Conservation (phyloP, 2,329 filamentous ascomycete genomes). For the Moelleriella libera region DNA sequence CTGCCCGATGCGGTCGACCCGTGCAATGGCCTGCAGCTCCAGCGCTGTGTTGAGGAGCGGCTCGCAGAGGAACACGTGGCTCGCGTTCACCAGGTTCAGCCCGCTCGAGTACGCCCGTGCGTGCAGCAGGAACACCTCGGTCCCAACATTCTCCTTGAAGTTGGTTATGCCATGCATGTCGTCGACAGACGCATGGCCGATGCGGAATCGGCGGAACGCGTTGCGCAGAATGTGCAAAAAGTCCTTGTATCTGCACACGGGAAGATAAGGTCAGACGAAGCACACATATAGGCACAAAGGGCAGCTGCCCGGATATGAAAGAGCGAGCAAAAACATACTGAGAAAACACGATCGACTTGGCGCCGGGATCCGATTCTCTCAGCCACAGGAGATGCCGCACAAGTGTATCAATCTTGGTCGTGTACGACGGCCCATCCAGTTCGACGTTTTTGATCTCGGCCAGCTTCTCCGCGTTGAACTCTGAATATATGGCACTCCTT, state of each 20-base stretch:
- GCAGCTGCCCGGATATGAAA: neutral
- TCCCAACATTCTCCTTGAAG: slow-evolving; percentile 60
- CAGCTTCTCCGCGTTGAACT: slow-evolving; percentile 57
- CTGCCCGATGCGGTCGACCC: slow-evolving; percentile 91
- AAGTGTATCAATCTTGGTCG: slow-evolving; percentile 80
- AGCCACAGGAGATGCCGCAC: slow-evolving; percentile 77
- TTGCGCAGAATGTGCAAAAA: slow-evolving; percentile 62
- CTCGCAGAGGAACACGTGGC: slow-evolving; percentile 88
- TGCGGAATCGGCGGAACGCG: slow-evolving; percentile 58
- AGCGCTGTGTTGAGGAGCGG: slow-evolving; percentile 87
- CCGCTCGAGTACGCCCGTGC: slow-evolving; percentile 81
- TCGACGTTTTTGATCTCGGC: slow-evolving; percentile 73
- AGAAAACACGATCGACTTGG: slow-evolving; percentile 89
- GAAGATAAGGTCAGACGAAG: neutral
- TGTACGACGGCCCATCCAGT: slow-evolving; percentile 58
- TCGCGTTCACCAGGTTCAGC: slow-evolving; percentile 83
- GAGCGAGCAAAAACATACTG: slow-evolving; percentile 33
- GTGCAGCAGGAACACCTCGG: slow-evolving; percentile 80
- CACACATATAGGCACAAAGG: neutral
- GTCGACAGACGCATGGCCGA: slow-evolving; percentile 60
- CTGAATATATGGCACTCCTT: slow-evolving; percentile 53
- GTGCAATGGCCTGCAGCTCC: slow-evolving; percentile 86
- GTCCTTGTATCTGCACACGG: slow-evolving; percentile 43
- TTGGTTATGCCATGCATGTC: slow-evolving; percentile 52
- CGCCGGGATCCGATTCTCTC: slow-evolving; percentile 66